Percentiles rank a stretch among this genome's conserved stretches.
These are phyloP conservation scores for Candolleomyces efflorescens DNA, from an alignment of 768 basidiomycete species.

Conservation along the genomic window DNA sequence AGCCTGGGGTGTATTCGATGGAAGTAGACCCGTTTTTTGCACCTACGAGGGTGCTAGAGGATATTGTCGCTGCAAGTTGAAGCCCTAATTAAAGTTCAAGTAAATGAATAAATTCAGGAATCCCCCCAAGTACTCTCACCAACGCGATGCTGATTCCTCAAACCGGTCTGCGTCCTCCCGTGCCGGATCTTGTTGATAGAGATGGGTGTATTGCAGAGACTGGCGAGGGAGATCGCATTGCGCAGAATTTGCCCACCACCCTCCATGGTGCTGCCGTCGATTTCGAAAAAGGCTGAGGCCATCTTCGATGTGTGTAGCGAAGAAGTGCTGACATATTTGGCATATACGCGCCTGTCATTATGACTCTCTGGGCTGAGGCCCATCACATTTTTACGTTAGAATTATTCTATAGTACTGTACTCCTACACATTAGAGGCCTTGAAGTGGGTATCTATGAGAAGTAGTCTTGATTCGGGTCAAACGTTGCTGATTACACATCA, in stretches of 20 bases:
- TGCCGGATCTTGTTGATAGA: constrained; percentile 57
- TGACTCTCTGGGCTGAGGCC: too few relatives aligned
- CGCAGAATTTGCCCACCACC: constrained; percentile 74
- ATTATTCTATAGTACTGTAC: constrained; percentile 1
- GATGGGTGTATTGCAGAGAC: constrained; percentile 57
- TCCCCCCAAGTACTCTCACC: constrained; percentile 28
- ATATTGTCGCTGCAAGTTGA: constrained; percentile 59
- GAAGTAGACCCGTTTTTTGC: constrained; percentile 47
- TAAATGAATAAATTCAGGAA: neutral
- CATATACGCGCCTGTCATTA: too few relatives aligned
- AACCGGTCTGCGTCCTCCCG: constrained; percentile 55
- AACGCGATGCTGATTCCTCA: constrained; percentile 70
- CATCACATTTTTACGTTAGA: neutral
- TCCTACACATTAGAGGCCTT: neutral
- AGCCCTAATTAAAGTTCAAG: constrained; percentile 43
- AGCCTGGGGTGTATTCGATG: constrained; percentile 55
- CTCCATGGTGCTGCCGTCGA: constrained; percentile 50
- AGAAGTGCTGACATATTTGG: neutral
- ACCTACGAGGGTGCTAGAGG: constrained; percentile 50
- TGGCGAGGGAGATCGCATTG: constrained; percentile 63
- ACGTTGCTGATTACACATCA: too few relatives aligned
- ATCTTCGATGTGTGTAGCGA: neutral
- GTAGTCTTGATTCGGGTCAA: too few relatives aligned
- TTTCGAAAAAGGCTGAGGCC: constrained; percentile 9
- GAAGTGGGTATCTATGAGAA: too few relatives aligned